These are phyloP conservation scores for Plasmodium sp. DNA, from an alignment of 169 alveolate species.

Conservation along the genomic window DNA sequence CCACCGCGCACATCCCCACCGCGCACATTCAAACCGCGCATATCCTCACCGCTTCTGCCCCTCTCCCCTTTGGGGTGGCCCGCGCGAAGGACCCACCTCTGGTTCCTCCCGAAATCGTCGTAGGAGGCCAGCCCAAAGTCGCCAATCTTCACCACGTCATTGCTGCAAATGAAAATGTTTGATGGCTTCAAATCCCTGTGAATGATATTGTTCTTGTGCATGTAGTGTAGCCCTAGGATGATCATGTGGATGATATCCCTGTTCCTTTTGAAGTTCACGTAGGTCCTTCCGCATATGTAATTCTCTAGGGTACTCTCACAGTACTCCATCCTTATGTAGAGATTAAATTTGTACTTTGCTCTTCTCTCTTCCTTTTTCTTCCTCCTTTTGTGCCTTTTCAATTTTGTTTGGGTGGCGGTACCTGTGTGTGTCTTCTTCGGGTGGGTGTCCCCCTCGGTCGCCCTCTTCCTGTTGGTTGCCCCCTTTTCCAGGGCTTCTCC, in stretches of 20 bases:
- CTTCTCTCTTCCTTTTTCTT: background rate
- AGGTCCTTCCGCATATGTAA: constrained; percentile 19
- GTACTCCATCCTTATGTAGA: constrained; percentile 65
- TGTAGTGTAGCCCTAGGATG: constrained; percentile 33
- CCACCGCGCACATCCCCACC: no score
- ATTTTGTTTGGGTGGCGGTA: no score
- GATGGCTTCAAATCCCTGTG: constrained; percentile 67
- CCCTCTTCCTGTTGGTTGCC: no score
- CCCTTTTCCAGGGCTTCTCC: background rate
- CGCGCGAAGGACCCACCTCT: background rate
- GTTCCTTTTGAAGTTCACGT: constrained; percentile 37
- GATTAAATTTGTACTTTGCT: constrained; percentile 3
- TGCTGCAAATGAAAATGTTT: constrained; percentile 33
- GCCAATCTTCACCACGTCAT: constrained; percentile 47
- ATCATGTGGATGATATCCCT: constrained; percentile 46
- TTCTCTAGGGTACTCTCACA: constrained; percentile 36
- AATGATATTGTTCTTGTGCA: constrained; percentile 46
- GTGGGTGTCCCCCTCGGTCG: background rate
- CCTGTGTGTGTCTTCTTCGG: background rate
- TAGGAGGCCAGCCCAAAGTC: constrained; percentile 65
- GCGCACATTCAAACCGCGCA: no score
- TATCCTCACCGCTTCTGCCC: no score
- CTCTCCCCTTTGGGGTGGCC: background rate
- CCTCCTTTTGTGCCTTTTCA: background rate
- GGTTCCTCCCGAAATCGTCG: background rate